Evolutionary conservation across 306 rosid species (phyloP).

Genomic region (Luffa aegyptiaca): DNA sequence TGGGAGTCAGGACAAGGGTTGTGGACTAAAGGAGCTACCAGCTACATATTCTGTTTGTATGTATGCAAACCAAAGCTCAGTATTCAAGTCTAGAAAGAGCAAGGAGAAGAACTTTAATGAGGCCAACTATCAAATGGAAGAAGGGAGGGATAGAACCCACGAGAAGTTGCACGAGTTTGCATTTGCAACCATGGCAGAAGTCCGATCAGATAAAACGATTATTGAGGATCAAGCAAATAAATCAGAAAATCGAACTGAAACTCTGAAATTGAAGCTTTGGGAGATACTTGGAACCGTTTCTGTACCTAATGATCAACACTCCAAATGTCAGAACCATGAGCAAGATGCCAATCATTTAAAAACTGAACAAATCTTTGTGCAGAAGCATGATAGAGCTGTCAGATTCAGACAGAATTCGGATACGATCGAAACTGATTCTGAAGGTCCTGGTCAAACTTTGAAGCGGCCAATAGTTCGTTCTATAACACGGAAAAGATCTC

Average conservation of each 20-base stretch:
- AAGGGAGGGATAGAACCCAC: conserved; percentile 24
- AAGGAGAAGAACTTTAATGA: conserved; percentile 33
- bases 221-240: conserved; percentile 27
- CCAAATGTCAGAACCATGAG: conserved; percentile 31
- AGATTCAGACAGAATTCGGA: conserved; percentile 57
- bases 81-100: conserved; percentile 25
- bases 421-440: conserved; percentile 83
- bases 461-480: conserved; percentile 66
- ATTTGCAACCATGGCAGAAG: conserved; percentile 30
- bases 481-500: conserved; percentile 36
- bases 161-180: conserved; percentile 41
- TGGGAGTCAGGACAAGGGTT: conserved; percentile 21
- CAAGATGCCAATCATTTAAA: conserved; percentile 22
- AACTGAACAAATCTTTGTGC: conserved; percentile 29
- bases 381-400: conserved; percentile 25
- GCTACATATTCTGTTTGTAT: conserved; percentile 22
- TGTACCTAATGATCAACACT: conserved; percentile 35
- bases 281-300: conserved; percentile 65
- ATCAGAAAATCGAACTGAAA: conserved; percentile 52
- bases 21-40: conserved; percentile 31
- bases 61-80: conserved; percentile 30
- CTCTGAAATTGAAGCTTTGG: conserved; percentile 70
- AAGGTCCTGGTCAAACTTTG: conserved; percentile 34
- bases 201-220: conserved; percentile 27
- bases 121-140: conserved; percentile 31